Base-by-base conservation (phyloP, 73 alveolate genomes). In the Paramecium pentaurelia region DNA sequence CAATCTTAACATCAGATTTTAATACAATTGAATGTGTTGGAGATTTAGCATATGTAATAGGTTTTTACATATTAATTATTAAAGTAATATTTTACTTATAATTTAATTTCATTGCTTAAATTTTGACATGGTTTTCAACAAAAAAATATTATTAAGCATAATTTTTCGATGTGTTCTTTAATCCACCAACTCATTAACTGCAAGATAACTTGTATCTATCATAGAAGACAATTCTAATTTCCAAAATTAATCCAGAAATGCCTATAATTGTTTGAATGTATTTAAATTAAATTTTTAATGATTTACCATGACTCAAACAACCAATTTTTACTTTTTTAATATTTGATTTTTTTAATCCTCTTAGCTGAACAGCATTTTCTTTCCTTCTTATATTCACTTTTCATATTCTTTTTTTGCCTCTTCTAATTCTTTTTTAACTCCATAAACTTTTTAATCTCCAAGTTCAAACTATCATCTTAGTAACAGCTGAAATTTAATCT, bases 1-100 rank as follows among this genome's bases (percentile, higher is more conserved):
- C n/a, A n/a, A n/a, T n/a, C n/a, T n/a, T n/a, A n/a, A n/a, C n/a
- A 12, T 2, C 12, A 2, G 16, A 68, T 59, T 97, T 97, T 59
- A 88, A 80, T 3, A 95, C 14, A 4, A 88, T 37, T 49, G n/a
- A 16, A 28, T 88, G 86, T 16, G 86, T 54, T 0, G 90, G 77
- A 3, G 85, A 80, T 14, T 40, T 20, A n/a, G 3, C 16, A 32
- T 14, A 71, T 10, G 86, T 71, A 0, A 71, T 22, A 1, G 36
- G 10, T 7, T 20, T 9, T 1, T 32, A 4, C 4, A 34, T 3
- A 71, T 71, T 25, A 14, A 71, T 34, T 36, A 36, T 3, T 11
- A 71, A 16, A 1, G 14, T 32, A 8, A 34, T 71, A 59, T 16
- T 18, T 9, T 71, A 37, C 8, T 8, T 12, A 25, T 11, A 71